Percentiles rank a stretch among this genome's conserved stretches.
These are phyloP conservation scores for Erigeron philadelphicus DNA, from an alignment of 140 eudicot species.

Conservation along the genomic window DNA sequence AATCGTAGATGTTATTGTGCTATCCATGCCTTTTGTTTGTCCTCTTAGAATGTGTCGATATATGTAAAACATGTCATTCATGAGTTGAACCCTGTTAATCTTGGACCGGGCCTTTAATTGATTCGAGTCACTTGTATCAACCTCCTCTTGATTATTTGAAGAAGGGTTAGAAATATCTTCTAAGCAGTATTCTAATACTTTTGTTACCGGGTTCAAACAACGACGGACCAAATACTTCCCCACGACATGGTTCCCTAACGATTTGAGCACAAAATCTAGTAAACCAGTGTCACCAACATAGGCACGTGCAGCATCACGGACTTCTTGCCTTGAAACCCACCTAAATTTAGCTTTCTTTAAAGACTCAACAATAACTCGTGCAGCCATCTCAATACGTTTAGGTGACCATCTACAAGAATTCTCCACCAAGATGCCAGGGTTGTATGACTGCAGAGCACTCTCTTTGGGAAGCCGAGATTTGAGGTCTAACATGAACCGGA, in stretches of 20 bases:
- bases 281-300: slow-evolving; percentile 94
- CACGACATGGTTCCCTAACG: slow-evolving; percentile 83
- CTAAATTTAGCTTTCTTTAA: slow-evolving; percentile 63
- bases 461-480: slow-evolving; percentile 55
- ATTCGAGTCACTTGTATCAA: slow-evolving; percentile 32
- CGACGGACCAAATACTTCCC: slow-evolving; percentile 86
- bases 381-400: slow-evolving; percentile 93
- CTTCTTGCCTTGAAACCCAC: slow-evolving; percentile 96
- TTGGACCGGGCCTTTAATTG: slow-evolving; percentile 37
- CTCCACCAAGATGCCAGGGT: slow-evolving; percentile 59
- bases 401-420: slow-evolving; percentile 91
- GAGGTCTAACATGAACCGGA: slow-evolving; percentile 78
- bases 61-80: slow-evolving; percentile 59
- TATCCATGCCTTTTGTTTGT: slow-evolving; percentile 29
- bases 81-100: slow-evolving; percentile 57
- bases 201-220: slow-evolving; percentile 85
- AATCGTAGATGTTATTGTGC: slow-evolving; percentile 38
- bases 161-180: slow-evolving; percentile 57
- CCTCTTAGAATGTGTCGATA: slow-evolving; percentile 53
- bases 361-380: slow-evolving; percentile 75
- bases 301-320: slow-evolving; percentile 83
- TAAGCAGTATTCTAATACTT: slow-evolving; percentile 80
- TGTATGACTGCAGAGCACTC: slow-evolving; percentile 33
- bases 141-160: slow-evolving; percentile 50
- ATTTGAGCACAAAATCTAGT: slow-evolving; percentile 87